Evolutionary conservation across 1,284 basidiomycete species (phyloP).

Genomic region (Irpex rosettiformis): DNA sequence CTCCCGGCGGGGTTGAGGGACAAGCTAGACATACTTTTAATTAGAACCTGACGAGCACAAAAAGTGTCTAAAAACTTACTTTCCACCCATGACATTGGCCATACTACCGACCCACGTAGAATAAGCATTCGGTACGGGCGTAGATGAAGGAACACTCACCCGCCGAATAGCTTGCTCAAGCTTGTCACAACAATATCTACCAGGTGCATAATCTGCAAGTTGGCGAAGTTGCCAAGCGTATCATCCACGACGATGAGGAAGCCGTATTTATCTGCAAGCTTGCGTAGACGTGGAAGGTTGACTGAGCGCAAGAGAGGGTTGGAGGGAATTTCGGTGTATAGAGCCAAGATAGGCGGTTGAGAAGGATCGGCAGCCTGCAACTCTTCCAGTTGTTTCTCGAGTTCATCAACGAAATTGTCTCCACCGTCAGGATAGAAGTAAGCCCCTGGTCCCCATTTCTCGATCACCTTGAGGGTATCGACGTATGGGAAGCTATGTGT

Average conservation of each 20-base stretch:
- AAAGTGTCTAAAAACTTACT: constrained; percentile 43
- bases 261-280: constrained; percentile 84
- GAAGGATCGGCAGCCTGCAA: constrained; percentile 39
- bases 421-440: constrained; percentile 87
- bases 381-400: constrained; percentile 64
- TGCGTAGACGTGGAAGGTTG: constrained; percentile 75
- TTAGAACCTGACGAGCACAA: constrained; percentile 5
- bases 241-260: constrained; percentile 94
- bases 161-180: constrained; percentile 94
- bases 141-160: neutral
- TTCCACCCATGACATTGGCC: constrained; percentile 97
- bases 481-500: constrained; percentile 88
- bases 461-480: constrained; percentile 94
- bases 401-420: constrained; percentile 72
- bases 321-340: constrained; percentile 89
- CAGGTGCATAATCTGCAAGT: constrained; percentile 88
- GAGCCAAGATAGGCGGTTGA: constrained; percentile 52
- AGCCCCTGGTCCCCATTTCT: constrained; percentile 97
- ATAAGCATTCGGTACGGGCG: neutral
- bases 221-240: constrained; percentile 94
- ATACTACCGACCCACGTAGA: constrained; percentile 47
- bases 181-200: constrained; percentile 95
- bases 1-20: constrained; percentile 81
- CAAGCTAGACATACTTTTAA: constrained; percentile 47
- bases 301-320: constrained; percentile 91